These are phyloP conservation scores for Leccinum huronense DNA, from an alignment of 1,284 basidiomycete genomes.

Conservation along the genomic window DNA sequence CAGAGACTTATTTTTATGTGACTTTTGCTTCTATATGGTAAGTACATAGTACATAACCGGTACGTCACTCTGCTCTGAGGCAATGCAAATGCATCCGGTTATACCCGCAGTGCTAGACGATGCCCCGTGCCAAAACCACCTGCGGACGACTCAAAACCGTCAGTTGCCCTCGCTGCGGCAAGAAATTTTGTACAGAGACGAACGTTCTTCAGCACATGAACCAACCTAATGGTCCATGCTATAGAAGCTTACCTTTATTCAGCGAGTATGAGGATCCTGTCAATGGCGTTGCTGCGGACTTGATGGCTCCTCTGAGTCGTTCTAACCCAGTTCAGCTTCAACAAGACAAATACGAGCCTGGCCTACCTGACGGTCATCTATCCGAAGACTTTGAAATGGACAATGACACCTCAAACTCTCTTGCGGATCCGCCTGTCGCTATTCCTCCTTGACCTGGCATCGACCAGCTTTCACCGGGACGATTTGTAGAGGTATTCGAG, in stretches of 20 bases:
- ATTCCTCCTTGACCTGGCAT: not conserved
- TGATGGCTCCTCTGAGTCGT: too few species aligned
- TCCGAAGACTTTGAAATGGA: too few species aligned
- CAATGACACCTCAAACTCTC: too few species aligned
- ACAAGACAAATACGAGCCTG: not conserved
- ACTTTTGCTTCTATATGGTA: too few species aligned
- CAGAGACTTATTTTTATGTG: too few species aligned
- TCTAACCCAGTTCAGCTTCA: not conserved
- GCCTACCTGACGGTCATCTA: too few species aligned
- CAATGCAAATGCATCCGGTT: too few species aligned
- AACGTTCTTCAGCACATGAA: not conserved
- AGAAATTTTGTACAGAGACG: not conserved
- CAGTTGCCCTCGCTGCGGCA: not conserved
- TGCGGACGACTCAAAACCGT: not conserved
- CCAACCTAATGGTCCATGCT: not conserved
- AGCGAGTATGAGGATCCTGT: not conserved
- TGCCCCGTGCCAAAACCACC: not conserved
- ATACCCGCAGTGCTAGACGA: not conserved
- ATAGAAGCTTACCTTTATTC: not conserved
- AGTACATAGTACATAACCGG: not conserved
- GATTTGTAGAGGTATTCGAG: not conserved
- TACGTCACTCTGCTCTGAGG: too few species aligned
- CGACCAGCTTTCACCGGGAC: not conserved
- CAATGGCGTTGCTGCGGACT: too few species aligned
- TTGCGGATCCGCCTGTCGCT: too few species aligned